A percentile compares a stretch with the other conserved stretches of the same genome.
These are phyloP conservation scores for Pichia sporocuriosa DNA, from an alignment of 805 yeast genomes.

Conservation along the genomic window DNA sequence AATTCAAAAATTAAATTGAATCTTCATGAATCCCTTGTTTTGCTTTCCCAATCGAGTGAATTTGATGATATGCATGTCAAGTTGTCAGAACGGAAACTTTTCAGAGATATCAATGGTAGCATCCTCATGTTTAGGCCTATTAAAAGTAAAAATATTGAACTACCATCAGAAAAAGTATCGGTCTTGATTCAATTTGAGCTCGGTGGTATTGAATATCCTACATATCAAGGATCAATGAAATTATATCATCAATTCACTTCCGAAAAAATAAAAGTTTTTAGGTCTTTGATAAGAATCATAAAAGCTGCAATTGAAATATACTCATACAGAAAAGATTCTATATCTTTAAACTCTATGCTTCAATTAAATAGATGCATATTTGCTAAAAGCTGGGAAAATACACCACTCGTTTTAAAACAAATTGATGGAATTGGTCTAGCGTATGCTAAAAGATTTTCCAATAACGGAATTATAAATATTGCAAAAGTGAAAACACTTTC, in stretches of 20 bases:
- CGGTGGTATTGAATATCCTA: slow-evolving; percentile 43
- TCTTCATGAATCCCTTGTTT: slow-evolving; percentile 17
- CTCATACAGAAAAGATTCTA: slow-evolving; percentile 35
- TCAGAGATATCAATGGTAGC: slow-evolving; percentile 36
- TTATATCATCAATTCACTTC: slow-evolving; percentile 34
- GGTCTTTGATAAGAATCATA: slow-evolving; percentile 36
- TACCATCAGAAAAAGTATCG: slow-evolving; percentile 33
- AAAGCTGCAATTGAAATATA: slow-evolving; percentile 41
- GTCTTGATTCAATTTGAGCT: slow-evolving; percentile 43
- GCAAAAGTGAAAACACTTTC: slow-evolving; percentile 22
- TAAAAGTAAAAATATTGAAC: slow-evolving; percentile 25
- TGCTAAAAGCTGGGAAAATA: slow-evolving; percentile 47
- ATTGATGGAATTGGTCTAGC: slow-evolving; percentile 40
- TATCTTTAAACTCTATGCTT: slow-evolving; percentile 34
- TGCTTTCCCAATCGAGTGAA: slow-evolving; percentile 35
- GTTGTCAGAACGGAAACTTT: slow-evolving; percentile 39
- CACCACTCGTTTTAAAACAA: slow-evolving; percentile 39
- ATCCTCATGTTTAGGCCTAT: slow-evolving; percentile 34
- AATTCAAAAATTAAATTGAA: slow-evolving; percentile 13
- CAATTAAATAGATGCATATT: slow-evolving; percentile 34
- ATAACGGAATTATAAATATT: slow-evolving; percentile 33
- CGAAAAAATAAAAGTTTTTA: slow-evolving; percentile 39
- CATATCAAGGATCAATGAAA: slow-evolving; percentile 34
- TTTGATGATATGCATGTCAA: slow-evolving; percentile 36
- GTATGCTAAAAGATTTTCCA: slow-evolving; percentile 33